phyloP scores from a whole-genome alignment of 306 rosid species.

The Fragaria iinumae region DNA sequence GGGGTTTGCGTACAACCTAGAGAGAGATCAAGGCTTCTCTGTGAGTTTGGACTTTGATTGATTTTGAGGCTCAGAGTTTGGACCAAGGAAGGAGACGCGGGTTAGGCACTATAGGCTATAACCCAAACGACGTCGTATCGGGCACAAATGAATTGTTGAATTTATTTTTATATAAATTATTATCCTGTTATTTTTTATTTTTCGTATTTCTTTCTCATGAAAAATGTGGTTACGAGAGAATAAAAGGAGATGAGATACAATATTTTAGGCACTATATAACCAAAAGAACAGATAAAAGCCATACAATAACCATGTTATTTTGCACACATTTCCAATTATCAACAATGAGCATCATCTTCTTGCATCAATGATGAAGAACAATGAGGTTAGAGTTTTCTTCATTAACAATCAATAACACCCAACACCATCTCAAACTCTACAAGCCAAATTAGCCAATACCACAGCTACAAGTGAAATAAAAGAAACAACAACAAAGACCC shows the following conservation, averaged over 20 bases:
- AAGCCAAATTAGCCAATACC: constrained; percentile 38
- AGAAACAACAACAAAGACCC: constrained; percentile 29
- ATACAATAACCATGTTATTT: neutral
- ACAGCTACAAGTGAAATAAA: constrained; percentile 16
- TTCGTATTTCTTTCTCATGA: no score
- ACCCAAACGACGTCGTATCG: neutral
- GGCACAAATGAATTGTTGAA: no score
- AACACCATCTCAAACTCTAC: constrained; percentile 43
- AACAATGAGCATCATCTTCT: constrained; percentile 37
- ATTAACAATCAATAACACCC: constrained; percentile 33
- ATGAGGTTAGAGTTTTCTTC: constrained; percentile 55
- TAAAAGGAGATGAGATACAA: no score
- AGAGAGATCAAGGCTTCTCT: neutral
- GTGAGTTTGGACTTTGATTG: neutral
- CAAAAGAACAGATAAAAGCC: neutral
- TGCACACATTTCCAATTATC: constrained; percentile 7
- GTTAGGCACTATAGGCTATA: neutral
- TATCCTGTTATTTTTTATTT: no score
- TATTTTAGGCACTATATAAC: neutral
- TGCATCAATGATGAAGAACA: constrained; percentile 27
- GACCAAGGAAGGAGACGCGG: constrained; percentile 11
- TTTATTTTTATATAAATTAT: no score
- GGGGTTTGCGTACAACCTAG: neutral
- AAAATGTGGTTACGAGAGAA: no score
- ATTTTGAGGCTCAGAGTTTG: constrained; percentile 3